Base-by-base conservation (phyloP, 75 land plant genomes). In the Adiantum capillusveneris region DNA sequence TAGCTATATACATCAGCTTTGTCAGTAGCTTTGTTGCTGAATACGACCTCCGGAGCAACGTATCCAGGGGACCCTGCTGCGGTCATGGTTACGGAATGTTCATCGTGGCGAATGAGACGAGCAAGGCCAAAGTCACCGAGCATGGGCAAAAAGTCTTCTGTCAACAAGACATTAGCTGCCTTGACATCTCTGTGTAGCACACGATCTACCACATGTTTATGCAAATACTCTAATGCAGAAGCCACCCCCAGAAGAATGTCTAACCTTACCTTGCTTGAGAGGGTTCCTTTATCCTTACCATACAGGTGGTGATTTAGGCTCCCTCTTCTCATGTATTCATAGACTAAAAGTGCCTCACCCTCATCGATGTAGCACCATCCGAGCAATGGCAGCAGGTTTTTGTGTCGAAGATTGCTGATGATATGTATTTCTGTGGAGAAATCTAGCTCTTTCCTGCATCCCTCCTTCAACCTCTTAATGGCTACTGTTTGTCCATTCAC, bases 1-100 rank as follows among this genome's bases (percentile, higher is more conserved):
- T 66, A 77, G 0, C 74, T 69, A 21, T 67, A 77, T 0, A 77
- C 71, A 41, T 77, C 80, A 0, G 73, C 56, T 56, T 73, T 62
- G 0, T 44, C 64, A 0, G 62, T 66, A 17, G 60, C 76, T 44
- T 68, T 65, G 9, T 77, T 60, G 0, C 49, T 63, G 42, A 22
- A 48, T 25, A 51, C 53, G 11, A 11, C 48, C 53, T 67, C 70
- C 0, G 79, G 79, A 5, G 79, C 73, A 37, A 70, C 45, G 51
- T 75, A 75, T 0, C 78, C 73, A 0, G 25, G 57, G 0, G 78
- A 59, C 12, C 78, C 78, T 13, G 69, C 78, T 19, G 65, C 48
- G 20, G 12, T 25, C 0, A 59, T 62, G 12, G 72, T 74, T 3
- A 63, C 19, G 37, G 48, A 53, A 19, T 50, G 41, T 6, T 57